Base-by-base conservation (phyloP, 179 eudicot species). In the Sideroxylon spinosum region DNA sequence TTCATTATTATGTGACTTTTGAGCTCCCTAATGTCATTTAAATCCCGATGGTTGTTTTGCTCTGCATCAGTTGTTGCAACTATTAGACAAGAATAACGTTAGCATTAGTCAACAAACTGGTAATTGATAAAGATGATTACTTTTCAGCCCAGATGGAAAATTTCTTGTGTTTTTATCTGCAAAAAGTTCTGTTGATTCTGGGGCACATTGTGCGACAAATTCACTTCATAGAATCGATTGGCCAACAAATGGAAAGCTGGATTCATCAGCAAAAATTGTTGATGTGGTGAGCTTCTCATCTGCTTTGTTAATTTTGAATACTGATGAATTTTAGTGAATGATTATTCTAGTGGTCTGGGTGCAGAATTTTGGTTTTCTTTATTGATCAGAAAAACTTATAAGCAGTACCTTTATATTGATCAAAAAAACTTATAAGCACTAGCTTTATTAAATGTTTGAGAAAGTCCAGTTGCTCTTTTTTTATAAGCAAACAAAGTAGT, bases 191-290 rank as follows among this genome's bases (percentile, higher is more conserved):
- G 90, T 95, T 32, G 92, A 95, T 73, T 83, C 97, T 60, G 97
- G 99, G 70, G 97, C 93, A 72, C 99, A 95, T 85, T 86, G 82
- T 44, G 90, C 96, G 55, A 93, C 99, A 71, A 81, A 93, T 82
- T 93, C 99, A 79, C 93, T 95, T 67, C 94, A 90, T 77, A 90
- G 86, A 84, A 87, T 92, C 68, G 91, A 93, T 79, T 95, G 99
- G 99, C 86, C 90, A n/a, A 84, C 76, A 67, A 91, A 85, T 74
- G 91, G 88, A 65, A 86, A 83, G 74, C 84, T 77, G 69, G 74
- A 69, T 32, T 65, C 77, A 16, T 83, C 90, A 61, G 77, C 86
- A 20, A 76, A 83, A 79, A 82, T 93, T 78, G 71, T 85, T 53
- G 91, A 95, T 76, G 94, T 95, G 98, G 99, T 95, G 82, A 87